Evolutionary conservation across 169 alveolate species (phyloP).

Genomic region (Plasmodium relictum): DNA sequence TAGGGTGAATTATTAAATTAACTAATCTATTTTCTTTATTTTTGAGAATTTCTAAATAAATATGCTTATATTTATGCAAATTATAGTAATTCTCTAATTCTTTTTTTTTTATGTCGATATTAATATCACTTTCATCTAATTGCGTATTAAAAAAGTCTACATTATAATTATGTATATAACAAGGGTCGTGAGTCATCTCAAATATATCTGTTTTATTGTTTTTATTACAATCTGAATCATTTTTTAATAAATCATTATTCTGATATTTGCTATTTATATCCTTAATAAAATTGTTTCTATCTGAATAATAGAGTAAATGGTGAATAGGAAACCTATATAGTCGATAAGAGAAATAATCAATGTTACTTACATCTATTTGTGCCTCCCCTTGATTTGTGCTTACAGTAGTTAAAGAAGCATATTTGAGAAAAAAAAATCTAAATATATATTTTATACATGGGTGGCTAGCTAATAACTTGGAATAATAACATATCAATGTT

Average conservation of each 20-base stretch:
- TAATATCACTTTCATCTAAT: constrained; percentile 51
- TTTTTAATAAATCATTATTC: too few species aligned
- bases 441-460: constrained; percentile 80
- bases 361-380: constrained; percentile 80
- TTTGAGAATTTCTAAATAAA: constrained; percentile 82
- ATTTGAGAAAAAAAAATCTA: constrained; percentile 81
- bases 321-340: constrained; percentile 80
- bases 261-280: background rate
- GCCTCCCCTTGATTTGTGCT: constrained; percentile 84
- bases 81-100: constrained; percentile 47
- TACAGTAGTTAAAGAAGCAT: constrained; percentile 81
- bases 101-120: constrained; percentile 19
- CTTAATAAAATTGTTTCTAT: constrained; percentile 5
- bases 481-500: constrained; percentile 82
- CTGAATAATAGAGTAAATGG: constrained; percentile 5
- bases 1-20: constrained; percentile 81
- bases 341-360: constrained; percentile 78
- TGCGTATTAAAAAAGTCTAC: constrained; percentile 34
- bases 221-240: too few species aligned
- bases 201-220: background rate
- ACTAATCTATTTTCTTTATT: constrained; percentile 80
- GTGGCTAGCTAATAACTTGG: constrained; percentile 81
- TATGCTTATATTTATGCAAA: constrained; percentile 69
- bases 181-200: constrained; percentile 44
- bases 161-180: constrained; percentile 59